Percentiles rank a stretch among this genome's conserved stretches.
phyloP scores from a whole-genome alignment of 495 filamentous ascomycete species.

The Parachaetomium inaequale region DNA sequence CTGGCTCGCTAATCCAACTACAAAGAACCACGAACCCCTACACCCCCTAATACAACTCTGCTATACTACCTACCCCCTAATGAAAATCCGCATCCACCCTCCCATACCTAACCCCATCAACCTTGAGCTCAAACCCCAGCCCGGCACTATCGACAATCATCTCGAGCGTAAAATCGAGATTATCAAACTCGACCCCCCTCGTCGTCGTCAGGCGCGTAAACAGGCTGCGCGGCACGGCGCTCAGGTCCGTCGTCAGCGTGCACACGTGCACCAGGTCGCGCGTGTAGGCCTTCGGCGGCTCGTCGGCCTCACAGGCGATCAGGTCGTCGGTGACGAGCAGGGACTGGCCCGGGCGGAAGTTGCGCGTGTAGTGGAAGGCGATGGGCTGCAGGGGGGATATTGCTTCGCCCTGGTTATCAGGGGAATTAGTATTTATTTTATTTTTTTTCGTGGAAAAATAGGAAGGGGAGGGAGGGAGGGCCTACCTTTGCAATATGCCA shows the following conservation, averaged over 20 bases:
- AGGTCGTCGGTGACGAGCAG: constrained; percentile 69
- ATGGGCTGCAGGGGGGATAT: constrained; percentile 64
- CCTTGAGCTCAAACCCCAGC: constrained; percentile 67
- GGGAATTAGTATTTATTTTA: neutral
- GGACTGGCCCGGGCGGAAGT: constrained; percentile 65
- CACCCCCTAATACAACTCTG: too few relatives aligned
- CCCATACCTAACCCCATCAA: constrained; percentile 69
- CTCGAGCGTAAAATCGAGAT: constrained; percentile 70
- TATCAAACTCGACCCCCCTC: constrained; percentile 69
- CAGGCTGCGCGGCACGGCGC: constrained; percentile 60
- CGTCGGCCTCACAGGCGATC: constrained; percentile 63
- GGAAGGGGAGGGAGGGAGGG: neutral
- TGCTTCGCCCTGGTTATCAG: constrained; percentile 57
- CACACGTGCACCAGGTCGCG: constrained; percentile 62
- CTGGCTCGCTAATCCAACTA: neutral
- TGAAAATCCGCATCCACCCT: constrained; percentile 69
- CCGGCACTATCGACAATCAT: constrained; percentile 72
- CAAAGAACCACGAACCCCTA: neutral
- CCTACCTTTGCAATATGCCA: constrained; percentile 70
- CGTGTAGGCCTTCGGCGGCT: constrained; percentile 56
- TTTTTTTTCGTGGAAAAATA: neutral
- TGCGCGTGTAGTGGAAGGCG: constrained; percentile 74
- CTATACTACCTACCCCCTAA: too few relatives aligned
- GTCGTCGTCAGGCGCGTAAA: constrained; percentile 68
- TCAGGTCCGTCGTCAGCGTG: constrained; percentile 71